Base-by-base conservation (phyloP, 108 stramenopile species). In the Discostella pseudostelligera region DNA sequence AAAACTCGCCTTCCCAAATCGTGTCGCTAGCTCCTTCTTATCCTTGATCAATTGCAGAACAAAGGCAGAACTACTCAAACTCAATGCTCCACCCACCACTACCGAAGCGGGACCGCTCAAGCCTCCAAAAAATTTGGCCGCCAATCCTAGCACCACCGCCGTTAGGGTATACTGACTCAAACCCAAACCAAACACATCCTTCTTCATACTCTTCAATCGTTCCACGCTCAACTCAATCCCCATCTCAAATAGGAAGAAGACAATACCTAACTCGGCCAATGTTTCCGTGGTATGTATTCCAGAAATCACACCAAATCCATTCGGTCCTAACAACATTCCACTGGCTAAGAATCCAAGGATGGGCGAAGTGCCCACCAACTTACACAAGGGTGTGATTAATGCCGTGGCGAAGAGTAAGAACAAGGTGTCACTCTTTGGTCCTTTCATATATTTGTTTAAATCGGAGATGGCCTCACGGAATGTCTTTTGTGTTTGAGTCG, bases 171-270 rank as follows among this genome's bases (percentile, higher is more conserved):
- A 96, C 66, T 96, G 96, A 40, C 84, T 80, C 21, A 93, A 66
- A 13, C 97, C 97, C 54, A 97, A 56, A 16, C 95, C 96, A 69
- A 98, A 97, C 9, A 98, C 96, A 75, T 96, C 96, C 22, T 87
- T 83, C 68, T 81, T 77, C 96, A 96, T 94, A 44, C 82, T 77
- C 47, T 84, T 64, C 36, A 96, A 68, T 16, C 91, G 79, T 39
- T 92, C 93, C 58, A 96, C 59, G 61, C 90, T 92, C 0, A 98
- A 75, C 68, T 98, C 96, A 39, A 98, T 86, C 26, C 97, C 97
- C 97, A 98, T 98, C 72, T 98, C 97, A 66, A 98, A 98, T 2
- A 98, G 75, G 70, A 98, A 98, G 68, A 98, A 96, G 39, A 96
- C 95, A 36, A 98, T 97, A 17, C 97, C 97, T 61, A 96, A 80